phyloP scores from a whole-genome alignment of 306 rosid species.

The Acacia crassicarpa region DNA sequence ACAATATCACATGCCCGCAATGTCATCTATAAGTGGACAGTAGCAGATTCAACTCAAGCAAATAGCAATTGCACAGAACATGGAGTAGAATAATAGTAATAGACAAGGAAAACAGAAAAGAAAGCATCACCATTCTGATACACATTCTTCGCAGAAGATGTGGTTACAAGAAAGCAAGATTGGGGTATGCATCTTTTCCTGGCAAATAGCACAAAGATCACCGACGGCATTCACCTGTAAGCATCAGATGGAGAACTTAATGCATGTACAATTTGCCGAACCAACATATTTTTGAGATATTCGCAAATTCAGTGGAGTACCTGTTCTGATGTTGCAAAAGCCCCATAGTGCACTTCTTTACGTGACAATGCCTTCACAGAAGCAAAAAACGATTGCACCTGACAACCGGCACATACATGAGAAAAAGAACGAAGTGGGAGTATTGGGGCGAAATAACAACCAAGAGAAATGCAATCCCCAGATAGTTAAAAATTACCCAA shows the following conservation, averaged over 20 bases:
- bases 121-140: slow-evolving; percentile 83
- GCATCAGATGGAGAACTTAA: slow-evolving; percentile 32
- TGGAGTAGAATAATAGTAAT: neutral
- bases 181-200: slow-evolving; percentile 98
- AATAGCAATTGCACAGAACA: slow-evolving; percentile 13
- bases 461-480: neutral
- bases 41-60: slow-evolving; percentile 11
- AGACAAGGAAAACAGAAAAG: slow-evolving; percentile 21
- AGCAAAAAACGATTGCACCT: slow-evolving; percentile 94
- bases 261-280: slow-evolving; percentile 23
- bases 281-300: neutral
- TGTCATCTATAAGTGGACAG: neutral
- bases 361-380: slow-evolving; percentile 86
- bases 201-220: slow-evolving; percentile 98
- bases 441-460: neutral
- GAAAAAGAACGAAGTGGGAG: slow-evolving; percentile 1
- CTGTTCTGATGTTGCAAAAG: slow-evolving; percentile 97
- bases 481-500: neutral
- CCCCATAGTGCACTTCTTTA: slow-evolving; percentile 99
- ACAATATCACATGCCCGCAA: slow-evolving; percentile 3
- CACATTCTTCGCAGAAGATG: slow-evolving; percentile 98
- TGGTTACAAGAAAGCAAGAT: slow-evolving; percentile 91
- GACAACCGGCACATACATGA: slow-evolving; percentile 26
- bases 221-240: slow-evolving; percentile 85
- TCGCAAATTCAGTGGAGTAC: slow-evolving; percentile 36